Evolutionary conservation across 805 yeast genomes (phyloP).

Genomic region (Ogataea zsoltii): DNA sequence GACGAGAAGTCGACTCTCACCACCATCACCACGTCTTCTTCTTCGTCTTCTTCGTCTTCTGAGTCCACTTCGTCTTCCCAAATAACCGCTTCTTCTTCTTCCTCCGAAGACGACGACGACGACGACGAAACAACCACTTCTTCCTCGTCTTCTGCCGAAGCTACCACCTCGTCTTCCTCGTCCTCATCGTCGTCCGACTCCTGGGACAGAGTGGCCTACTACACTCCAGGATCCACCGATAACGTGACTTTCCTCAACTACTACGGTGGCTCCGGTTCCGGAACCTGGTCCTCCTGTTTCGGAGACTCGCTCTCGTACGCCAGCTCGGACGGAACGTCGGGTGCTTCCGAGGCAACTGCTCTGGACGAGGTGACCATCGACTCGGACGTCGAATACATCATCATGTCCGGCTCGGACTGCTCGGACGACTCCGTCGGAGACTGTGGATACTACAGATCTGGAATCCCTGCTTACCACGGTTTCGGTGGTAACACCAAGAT

Average conservation of each 20-base stretch:
- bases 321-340: conserved; percentile 73
- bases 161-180: conserved; percentile 15
- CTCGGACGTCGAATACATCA: conserved; percentile 77
- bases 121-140: conserved; percentile 25
- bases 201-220: conserved; percentile 80
- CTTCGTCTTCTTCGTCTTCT: conserved; percentile 28
- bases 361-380: conserved; percentile 66
- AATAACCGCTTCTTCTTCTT: conserved; percentile 14
- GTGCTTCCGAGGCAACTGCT: conserved; percentile 67
- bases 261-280: conserved; percentile 80
- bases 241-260: conserved; percentile 85
- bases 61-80: not conserved
- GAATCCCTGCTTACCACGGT: conserved; percentile 93
- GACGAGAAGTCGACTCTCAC: conserved; percentile 31
- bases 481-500: conserved; percentile 83
- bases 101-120: not conserved
- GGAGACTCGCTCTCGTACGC: conserved; percentile 92
- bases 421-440: conserved; percentile 43
- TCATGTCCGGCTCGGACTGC: conserved; percentile 75
- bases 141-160: conserved; percentile 31
- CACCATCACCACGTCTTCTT: conserved; percentile 34
- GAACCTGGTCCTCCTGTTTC: conserved; percentile 80
- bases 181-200: conserved; percentile 41
- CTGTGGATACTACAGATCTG: conserved; percentile 87
- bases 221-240: conserved; percentile 57